Conservation (phyloP, 1,139 yeast species). For the Debaryomyces udenii region DNA sequence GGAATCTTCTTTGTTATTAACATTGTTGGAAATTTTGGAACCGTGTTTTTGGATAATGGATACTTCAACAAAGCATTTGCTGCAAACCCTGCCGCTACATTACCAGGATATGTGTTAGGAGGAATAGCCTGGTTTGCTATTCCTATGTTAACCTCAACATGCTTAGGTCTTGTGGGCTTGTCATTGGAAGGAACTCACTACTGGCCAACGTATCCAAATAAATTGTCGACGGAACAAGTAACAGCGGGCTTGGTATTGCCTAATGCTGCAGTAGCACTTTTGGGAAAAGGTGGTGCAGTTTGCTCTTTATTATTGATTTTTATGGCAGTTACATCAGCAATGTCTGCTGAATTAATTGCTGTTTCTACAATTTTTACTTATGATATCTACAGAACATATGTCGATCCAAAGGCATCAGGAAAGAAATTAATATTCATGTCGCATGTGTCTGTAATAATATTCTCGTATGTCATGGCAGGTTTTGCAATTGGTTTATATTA, state of each 20-base stretch:
- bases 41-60: constrained; percentile 86
- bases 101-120: constrained; percentile 89
- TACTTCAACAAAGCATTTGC: constrained; percentile 92
- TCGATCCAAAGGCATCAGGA: constrained; percentile 35
- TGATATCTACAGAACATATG: constrained; percentile 33
- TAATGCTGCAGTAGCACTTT: constrained; percentile 79
- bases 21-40: constrained; percentile 85
- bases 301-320: constrained; percentile 76
- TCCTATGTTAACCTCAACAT: constrained; percentile 79
- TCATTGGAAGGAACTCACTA: constrained; percentile 65
- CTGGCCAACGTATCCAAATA: constrained; percentile 79
- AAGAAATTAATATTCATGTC: constrained; percentile 28
- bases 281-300: constrained; percentile 87
- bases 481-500: constrained; percentile 81
- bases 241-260: constrained; percentile 83
- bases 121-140: constrained; percentile 94
- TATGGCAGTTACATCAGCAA: constrained; percentile 76
- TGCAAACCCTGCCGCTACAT: constrained; percentile 78
- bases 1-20: constrained; percentile 85
- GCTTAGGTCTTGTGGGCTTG: constrained; percentile 81
- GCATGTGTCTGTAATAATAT: constrained; percentile 27
- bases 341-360: constrained; percentile 40
- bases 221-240: constrained; percentile 67
- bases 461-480: constrained; percentile 58
- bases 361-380: constrained; percentile 38